Evolutionary conservation across 2,329 filamentous ascomycete species (phyloP), one percentile per base, ranked within the genome.

Genomic region (Sclerotinia trifoliorum): DNA sequence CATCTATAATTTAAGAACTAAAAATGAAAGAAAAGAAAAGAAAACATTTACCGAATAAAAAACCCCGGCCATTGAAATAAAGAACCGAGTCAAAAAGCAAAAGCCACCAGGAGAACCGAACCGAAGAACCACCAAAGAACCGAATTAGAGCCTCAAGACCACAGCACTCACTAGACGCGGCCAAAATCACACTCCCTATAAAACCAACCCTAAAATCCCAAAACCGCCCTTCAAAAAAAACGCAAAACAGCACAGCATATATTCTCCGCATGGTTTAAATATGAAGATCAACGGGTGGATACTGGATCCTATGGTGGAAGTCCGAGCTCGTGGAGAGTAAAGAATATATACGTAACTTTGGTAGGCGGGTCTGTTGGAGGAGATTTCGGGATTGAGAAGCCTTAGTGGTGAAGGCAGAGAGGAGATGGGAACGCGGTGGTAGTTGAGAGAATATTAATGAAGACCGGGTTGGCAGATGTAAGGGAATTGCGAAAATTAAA

Each of bases 271-370:
- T 66, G 55, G 55, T 29, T 42, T 11, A 66, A 44, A 32, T 66
- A 44, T 35, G 46, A n/a, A 13, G 65, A 66, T 62, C 29, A 61
- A 24, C 62, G 46, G 24, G 35, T 66, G 29, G 55, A 66, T 46
- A 66, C 65, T 2, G 21, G 48, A 35, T 55, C 51, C 4, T 62
- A 52, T 10, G 56, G 44, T 32, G 44, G 56, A 19, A 62, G 35
- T 52, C 35, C 51, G 7, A 66, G 65, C 15, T 52, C 55, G 19
- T 66, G 65, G 65, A 61, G 56, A 19, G 65, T 66, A 15, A 60
- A 62, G 56, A 29, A 52, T 15, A 61, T 55, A 44, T 56, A 66
- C 35, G 35, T 44, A 19, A 19, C 24, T 4, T 46, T 62, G 46
- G 26, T 61, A 6, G 65, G 65, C 3, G 52, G 64, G 2, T 8